phyloP scores from a whole-genome alignment of 2,329 filamentous ascomycete genomes.

The Xylariaceae sp. region DNA sequence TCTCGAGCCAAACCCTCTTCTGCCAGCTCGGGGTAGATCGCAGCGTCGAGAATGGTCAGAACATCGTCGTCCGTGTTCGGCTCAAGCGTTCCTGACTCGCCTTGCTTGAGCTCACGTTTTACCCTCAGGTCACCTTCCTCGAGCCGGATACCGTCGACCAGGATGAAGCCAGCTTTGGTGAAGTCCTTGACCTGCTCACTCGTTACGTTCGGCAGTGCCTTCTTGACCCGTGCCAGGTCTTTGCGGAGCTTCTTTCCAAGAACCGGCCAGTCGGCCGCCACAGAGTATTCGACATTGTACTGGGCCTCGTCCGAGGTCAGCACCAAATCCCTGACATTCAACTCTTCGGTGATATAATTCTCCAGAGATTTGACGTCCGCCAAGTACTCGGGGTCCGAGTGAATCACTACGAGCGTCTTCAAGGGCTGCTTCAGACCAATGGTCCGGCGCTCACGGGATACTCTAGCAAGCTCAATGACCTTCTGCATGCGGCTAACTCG shows the following conservation, averaged over 20 bases:
- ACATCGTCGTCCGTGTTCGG: slow-evolving; percentile 86
- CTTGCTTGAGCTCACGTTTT: slow-evolving; percentile 70
- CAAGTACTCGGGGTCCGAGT: slow-evolving; percentile 75
- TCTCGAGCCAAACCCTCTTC: slow-evolving; percentile 87
- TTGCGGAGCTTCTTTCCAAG: slow-evolving; percentile 97
- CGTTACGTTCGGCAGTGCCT: slow-evolving; percentile 72
- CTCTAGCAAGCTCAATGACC: slow-evolving; percentile 84
- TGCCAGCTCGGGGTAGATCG: slow-evolving; percentile 76
- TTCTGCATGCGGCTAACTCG: slow-evolving; percentile 88
- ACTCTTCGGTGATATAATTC: slow-evolving; percentile 83
- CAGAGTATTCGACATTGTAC: slow-evolving; percentile 89
- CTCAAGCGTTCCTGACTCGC: slow-evolving; percentile 70
- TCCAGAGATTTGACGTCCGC: slow-evolving; percentile 81
- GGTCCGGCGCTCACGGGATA: slow-evolving; percentile 77
- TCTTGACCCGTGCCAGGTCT: slow-evolving; percentile 85
- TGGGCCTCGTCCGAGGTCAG: slow-evolving; percentile 81
- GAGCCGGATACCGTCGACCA: slow-evolving; percentile 80
- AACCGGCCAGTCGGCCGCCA: slow-evolving; percentile 85
- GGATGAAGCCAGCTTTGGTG: slow-evolving; percentile 65
- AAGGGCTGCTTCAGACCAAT: slow-evolving; percentile 87
- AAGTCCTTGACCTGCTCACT: slow-evolving; percentile 79
- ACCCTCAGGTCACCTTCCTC: slow-evolving; percentile 79
- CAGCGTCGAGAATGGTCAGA: slow-evolving; percentile 81
- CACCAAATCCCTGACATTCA: slow-evolving; percentile 82
- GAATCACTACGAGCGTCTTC: slow-evolving; percentile 83